Conservation (phyloP, 2,329 filamentous ascomycete genomes). For the Dactylonectria estremocensis region DNA sequence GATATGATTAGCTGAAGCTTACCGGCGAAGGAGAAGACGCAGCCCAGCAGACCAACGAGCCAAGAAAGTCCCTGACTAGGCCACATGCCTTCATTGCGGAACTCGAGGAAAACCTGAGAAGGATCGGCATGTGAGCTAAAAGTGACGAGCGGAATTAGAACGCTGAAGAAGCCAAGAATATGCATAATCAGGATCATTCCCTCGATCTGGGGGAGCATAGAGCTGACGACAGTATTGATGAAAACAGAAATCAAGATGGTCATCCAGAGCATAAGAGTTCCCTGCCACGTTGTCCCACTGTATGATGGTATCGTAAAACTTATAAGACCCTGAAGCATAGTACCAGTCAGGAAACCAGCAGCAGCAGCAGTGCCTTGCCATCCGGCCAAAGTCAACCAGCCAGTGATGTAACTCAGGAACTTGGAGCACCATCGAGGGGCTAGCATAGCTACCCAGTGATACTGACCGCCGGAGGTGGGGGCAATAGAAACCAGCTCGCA, state of each 20-base stretch:
- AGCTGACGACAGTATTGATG: slow-evolving; percentile 54
- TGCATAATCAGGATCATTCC: slow-evolving; percentile 59
- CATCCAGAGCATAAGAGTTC: slow-evolving; percentile 53
- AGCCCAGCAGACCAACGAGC: slow-evolving; percentile 44
- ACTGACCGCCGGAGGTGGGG: slow-evolving; percentile 6
- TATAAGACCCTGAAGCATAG: slow-evolving; percentile 47
- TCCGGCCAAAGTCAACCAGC: slow-evolving; percentile 46
- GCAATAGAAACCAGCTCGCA: slow-evolving; percentile 21
- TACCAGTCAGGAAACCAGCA: slow-evolving; percentile 42
- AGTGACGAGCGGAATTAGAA: slow-evolving; percentile 55
- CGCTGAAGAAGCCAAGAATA: slow-evolving; percentile 62
- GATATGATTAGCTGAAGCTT: neutral
- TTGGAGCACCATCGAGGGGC: slow-evolving; percentile 7
- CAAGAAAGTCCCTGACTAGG: slow-evolving; percentile 41
- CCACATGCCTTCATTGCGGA: slow-evolving; percentile 44
- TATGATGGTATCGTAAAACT: slow-evolving; percentile 39
- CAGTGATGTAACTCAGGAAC: slow-evolving; percentile 39
- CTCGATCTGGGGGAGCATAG: slow-evolving; percentile 56
- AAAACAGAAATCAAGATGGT: slow-evolving; percentile 59
- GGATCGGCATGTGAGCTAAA: slow-evolving; percentile 47
- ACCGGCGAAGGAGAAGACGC: slow-evolving; percentile 45
- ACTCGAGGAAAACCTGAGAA: slow-evolving; percentile 50
- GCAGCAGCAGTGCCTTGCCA: slow-evolving; percentile 48
- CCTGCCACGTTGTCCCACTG: slow-evolving; percentile 45
- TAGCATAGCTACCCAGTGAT: slow-evolving; percentile 8